Evolutionary conservation across 2,329 filamentous ascomycete species (phyloP), one percentile per base, ranked within the genome.

Genomic region (Akanthomyces muscarius): DNA sequence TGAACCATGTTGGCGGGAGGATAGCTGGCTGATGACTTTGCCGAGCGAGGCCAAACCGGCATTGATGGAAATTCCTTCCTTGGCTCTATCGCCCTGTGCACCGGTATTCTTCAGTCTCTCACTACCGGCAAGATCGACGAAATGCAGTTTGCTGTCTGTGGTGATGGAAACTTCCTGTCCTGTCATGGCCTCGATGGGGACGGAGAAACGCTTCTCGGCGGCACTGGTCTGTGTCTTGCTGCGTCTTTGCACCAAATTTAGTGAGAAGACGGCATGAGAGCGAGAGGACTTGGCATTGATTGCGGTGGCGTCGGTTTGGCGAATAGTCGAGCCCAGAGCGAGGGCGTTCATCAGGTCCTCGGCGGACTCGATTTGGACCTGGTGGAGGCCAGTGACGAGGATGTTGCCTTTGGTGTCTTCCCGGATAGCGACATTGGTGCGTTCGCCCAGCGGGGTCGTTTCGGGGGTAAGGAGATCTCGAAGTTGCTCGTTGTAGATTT

Each of bases 211-310:
- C 78, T 96, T 97, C 67, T 97, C 92, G 36, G 84, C 81, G 14
- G 81, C 81, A 18, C 86, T 80, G 4, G 76, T 72, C 61, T 76
- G 79, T 63, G 75, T 71, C 64, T 86, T 86, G 68, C 74, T 83
- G 76, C 91, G 95, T 70, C 90, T 90, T 78, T 97, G 91, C 8
- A 98, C 83, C 8, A 99, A 83, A 70, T 98, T 98, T 66, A 99
- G 80, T 72, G 92, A 97, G 77, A 99, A 98, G 36, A 99, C 93
- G 41, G 95, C 95, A 74, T 99, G 95, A 1, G 95, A 99, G 67
- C 95, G 92, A 13, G 95, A 99, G 0, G 95, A 99, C 73, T 97
- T 94, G 50, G 94, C 95, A 73, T 99, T 99, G 72, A 98, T 95
- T 3, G 94, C 95, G 2, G 95, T 99, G 28, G 95, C 89, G 77